Evolutionary conservation across 805 yeast genomes (phyloP).

Genomic region (Teunomyces panamensis): DNA sequence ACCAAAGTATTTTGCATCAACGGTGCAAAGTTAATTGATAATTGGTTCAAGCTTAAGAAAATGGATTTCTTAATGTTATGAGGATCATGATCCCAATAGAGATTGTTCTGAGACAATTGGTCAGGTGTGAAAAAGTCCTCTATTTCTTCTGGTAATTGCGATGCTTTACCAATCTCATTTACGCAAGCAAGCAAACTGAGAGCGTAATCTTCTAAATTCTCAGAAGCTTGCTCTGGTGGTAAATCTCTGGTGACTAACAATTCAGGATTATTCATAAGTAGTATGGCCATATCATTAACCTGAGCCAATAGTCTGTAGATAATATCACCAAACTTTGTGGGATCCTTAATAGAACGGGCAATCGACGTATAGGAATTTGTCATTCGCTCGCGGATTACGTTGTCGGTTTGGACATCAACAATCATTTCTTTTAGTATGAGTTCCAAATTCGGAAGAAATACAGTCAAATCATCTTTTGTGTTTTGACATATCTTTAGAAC

Average conservation of each 20-base stretch:
- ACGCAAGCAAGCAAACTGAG: slow-evolving; percentile 61
- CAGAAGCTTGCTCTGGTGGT: slow-evolving; percentile 11
- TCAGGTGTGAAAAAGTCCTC: slow-evolving; percentile 36
- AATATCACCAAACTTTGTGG: slow-evolving; percentile 27
- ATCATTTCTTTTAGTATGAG: slow-evolving; percentile 47
- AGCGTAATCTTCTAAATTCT: slow-evolving; percentile 42
- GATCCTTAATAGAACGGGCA: slow-evolving; percentile 51
- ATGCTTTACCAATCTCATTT: slow-evolving; percentile 68
- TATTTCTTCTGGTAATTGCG: slow-evolving; percentile 55
- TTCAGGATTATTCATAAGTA: slow-evolving; percentile 7
- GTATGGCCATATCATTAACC: slow-evolving; percentile 13
- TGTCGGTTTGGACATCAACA: slow-evolving; percentile 33
- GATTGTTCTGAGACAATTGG: slow-evolving; percentile 23
- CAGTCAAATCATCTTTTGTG: slow-evolving; percentile 42
- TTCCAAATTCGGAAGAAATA: slow-evolving; percentile 49
- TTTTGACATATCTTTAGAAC: slow-evolving; percentile 57
- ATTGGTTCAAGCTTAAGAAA: slow-evolving; percentile 37
- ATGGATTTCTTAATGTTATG: slow-evolving; percentile 41
- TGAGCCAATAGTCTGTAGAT: slow-evolving; percentile 18
- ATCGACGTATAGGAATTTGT: slow-evolving; percentile 62
- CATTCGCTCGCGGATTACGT: slow-evolving; percentile 56
- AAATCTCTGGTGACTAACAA: background rate
- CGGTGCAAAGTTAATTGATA: slow-evolving; percentile 37
- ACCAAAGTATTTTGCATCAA: slow-evolving; percentile 45
- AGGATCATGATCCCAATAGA: slow-evolving; percentile 52